These are phyloP conservation scores for Cryptococcus sp. DNA, from an alignment of 1,284 basidiomycete species.

Conservation along the genomic window DNA sequence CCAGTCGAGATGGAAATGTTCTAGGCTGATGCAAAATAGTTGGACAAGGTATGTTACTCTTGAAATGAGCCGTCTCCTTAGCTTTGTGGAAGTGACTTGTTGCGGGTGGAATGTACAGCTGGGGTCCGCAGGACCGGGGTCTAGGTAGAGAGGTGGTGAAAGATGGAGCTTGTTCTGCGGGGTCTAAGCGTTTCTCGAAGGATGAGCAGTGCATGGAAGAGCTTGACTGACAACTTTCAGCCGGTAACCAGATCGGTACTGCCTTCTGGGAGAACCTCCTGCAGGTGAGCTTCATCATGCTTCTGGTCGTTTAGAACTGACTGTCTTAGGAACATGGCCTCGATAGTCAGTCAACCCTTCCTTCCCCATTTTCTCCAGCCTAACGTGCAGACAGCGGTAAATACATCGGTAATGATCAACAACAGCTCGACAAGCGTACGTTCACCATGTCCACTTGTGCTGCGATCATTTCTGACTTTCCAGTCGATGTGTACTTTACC, in stretches of 20 bases:
- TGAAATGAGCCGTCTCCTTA: background rate
- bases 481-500: slow-evolving; percentile 47
- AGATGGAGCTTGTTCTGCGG: background rate
- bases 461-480: background rate
- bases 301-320: background rate
- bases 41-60: slow-evolving; percentile 19
- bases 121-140: no score
- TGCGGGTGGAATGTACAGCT: no score
- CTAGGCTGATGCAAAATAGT: slow-evolving; percentile 13
- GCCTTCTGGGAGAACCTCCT: slow-evolving; percentile 46
- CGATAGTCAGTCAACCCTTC: slow-evolving; percentile 24
- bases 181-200: background rate
- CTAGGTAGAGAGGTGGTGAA: no score
- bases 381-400: slow-evolving; percentile 27
- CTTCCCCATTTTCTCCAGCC: background rate
- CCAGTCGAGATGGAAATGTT: background rate
- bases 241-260: slow-evolving; percentile 42
- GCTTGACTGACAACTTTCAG: slow-evolving; percentile 10
- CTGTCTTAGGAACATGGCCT: slow-evolving; percentile 37
- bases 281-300: slow-evolving; percentile 18
- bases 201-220: background rate
- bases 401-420: slow-evolving; percentile 37
- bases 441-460: background rate
- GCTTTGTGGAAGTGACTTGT: background rate
- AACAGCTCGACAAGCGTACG: slow-evolving; percentile 37